phyloP scores from a whole-genome alignment of 1,139 yeast species.

The Yamadazyma kanchanaburiensis region DNA sequence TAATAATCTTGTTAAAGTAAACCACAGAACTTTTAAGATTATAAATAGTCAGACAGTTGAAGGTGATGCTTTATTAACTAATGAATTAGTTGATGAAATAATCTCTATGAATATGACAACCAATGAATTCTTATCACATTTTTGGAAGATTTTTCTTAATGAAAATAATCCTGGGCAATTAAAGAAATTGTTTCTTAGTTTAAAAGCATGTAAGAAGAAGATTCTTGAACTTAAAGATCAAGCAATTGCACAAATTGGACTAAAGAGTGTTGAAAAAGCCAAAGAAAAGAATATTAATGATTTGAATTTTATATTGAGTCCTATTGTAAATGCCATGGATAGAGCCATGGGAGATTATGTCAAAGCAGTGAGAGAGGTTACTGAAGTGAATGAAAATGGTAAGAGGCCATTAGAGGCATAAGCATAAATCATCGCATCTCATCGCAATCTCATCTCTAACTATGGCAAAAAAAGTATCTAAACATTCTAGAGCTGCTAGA shows the following conservation, averaged over 20 bases:
- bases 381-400: conserved; percentile 24
- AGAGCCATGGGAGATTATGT: conserved; percentile 31
- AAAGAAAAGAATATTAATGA: conserved; percentile 34
- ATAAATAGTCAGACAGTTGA: conserved; percentile 5
- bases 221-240: conserved; percentile 20
- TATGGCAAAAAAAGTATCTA: conserved; percentile 44
- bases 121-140: conserved; percentile 43
- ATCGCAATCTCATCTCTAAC: conserved; percentile 2
- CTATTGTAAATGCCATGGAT: conserved; percentile 24
- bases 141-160: conserved; percentile 38
- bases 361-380: conserved; percentile 21
- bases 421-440: conserved; percentile 5
- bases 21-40: conserved; percentile 36
- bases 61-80: conserved; percentile 5
- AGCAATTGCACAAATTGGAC: conserved; percentile 5
- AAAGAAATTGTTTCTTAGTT: conserved; percentile 33
- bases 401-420: conserved; percentile 18
- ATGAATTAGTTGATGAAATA: conserved; percentile 27
- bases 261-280: conserved; percentile 19
- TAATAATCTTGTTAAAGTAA: conserved; percentile 49
- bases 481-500: conserved; percentile 76
- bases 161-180: conserved; percentile 39
- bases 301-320: conserved; percentile 26
- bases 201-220: conserved; percentile 30
- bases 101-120: conserved; percentile 37